Evolutionary conservation across 2,329 filamentous ascomycete genomes (phyloP), one percentile per base, ranked within the genome.

Genomic region (Talaromyces amestolkiae): DNA sequence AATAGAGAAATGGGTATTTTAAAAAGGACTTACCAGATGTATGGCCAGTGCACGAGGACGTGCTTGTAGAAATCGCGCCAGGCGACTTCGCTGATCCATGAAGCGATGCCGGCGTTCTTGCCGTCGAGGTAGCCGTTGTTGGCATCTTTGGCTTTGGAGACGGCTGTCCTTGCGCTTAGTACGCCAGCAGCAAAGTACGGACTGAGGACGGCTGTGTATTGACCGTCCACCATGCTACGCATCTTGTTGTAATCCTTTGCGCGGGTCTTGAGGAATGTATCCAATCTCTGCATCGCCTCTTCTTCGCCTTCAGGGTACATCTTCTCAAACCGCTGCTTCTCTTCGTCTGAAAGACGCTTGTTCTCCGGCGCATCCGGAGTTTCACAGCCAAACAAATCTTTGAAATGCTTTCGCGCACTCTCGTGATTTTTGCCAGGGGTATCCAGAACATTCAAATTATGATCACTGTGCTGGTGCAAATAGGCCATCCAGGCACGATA

Each of bases 11-110:
- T 13, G 3, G 5, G 49, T 41, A 17, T 31, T 31, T 77, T 63
- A 51, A 1, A 3, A 31, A 15, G 62, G 10, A 11, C 72, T 64
- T 68, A 79, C 78, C 80, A 81, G 51, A 81, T 77, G 61, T 93
- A 93, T 0, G 93, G 93, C 91, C 92, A 96, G 67, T 93, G 81
- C 0, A 89, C 91, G 5, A 97, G 79, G 3, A 97, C 91, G 74
- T 95, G 91, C 72, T 89, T 92, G 79, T 96, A 96, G 72, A 96
- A 96, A 72, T 96, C 92, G 15, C 92, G 83, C 92, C 92, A 95
- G 0, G 91, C 92, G 3, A 96, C 83, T 76, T 96, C 92, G 62
- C 88, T 88, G 68, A 95, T 92, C 91, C 91, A 96, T 0, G 83
- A 82, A 60, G 85, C 81, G 65, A 91, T 89, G 0, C 91, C 91